Evolutionary conservation across 2,329 filamentous ascomycete genomes (phyloP).

Genomic region (Talaromyces amestolkiae): DNA sequence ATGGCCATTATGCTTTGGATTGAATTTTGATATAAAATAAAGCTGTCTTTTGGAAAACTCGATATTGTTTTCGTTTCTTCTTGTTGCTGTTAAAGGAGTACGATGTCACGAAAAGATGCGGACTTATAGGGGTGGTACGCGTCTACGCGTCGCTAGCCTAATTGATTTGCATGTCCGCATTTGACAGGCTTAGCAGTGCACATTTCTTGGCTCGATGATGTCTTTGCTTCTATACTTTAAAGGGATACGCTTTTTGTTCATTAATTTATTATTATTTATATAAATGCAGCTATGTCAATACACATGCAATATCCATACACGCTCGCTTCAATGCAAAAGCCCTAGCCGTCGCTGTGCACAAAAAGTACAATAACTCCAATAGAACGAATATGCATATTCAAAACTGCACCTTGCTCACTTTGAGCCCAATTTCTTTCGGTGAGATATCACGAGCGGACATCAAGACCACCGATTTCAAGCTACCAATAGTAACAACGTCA

Average conservation of each 20-base stretch:
- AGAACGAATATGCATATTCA: background rate
- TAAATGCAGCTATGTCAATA: background rate
- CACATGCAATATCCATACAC: background rate
- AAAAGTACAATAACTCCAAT: background rate
- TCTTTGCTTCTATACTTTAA: background rate
- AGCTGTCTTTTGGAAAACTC: background rate
- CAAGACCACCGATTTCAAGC: constrained; percentile 48
- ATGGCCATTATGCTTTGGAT: background rate
- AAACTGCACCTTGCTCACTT: constrained; percentile 24
- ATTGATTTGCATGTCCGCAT: background rate
- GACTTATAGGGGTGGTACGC: background rate
- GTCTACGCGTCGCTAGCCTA: background rate
- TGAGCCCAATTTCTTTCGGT: constrained; percentile 36
- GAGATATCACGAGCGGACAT: constrained; percentile 39
- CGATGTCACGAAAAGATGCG: background rate
- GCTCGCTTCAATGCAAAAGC: constrained; percentile 3
- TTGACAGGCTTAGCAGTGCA: background rate
- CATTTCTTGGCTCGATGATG: too few species aligned
- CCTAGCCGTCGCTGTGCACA: background rate
- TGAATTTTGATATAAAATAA: background rate
- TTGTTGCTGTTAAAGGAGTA: background rate
- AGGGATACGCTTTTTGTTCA: background rate
- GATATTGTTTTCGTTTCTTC: background rate
- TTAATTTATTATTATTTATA: background rate
- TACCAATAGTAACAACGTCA: constrained; percentile 46